phyloP scores from a whole-genome alignment of 768 basidiomycete species.

The Lanmaoa pseudosensibilis region DNA sequence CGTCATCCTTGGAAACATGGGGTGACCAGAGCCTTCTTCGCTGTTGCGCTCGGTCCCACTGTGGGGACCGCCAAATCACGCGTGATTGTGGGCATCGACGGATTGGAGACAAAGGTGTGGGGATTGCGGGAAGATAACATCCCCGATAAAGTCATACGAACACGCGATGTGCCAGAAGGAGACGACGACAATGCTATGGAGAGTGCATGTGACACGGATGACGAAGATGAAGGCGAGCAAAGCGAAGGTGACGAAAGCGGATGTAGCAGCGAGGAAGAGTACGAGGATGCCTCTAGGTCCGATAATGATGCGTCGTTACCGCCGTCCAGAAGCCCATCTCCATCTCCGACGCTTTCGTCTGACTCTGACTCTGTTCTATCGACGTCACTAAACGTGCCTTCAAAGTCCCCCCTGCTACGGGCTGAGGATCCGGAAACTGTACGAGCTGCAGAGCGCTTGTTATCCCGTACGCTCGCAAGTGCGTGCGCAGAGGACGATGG shows the following conservation, averaged over 20 bases:
- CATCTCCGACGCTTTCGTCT: conserved; percentile 20
- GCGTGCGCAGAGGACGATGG: conserved; percentile 43
- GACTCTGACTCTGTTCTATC: conserved; percentile 27
- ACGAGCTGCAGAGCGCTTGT: conserved; percentile 39
- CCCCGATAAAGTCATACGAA: conserved; percentile 31
- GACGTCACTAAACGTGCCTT: conserved; percentile 6
- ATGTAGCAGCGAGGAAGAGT: conserved; percentile 11
- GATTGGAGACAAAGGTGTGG: conserved; percentile 50
- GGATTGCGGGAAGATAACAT: conserved; percentile 17
- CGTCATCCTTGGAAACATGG: conserved; percentile 4
- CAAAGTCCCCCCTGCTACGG: neutral
- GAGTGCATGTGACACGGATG: neutral
- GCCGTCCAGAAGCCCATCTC: conserved; percentile 23
- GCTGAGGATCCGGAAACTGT: conserved; percentile 37
- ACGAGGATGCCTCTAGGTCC: neutral
- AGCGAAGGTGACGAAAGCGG: conserved; percentile 6
- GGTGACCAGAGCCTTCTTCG: conserved; percentile 48
- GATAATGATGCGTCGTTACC: conserved; percentile 16
- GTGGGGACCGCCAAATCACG: conserved; percentile 58
- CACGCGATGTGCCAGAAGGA: neutral
- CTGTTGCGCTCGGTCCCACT: conserved; percentile 66
- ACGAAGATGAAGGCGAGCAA: conserved; percentile 7
- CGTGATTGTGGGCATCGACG: conserved; percentile 64
- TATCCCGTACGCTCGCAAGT: conserved; percentile 45
- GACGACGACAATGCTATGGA: neutral